Base-by-base conservation (phyloP, 2,329 filamentous ascomycete species). In the Aspergillus hortae region DNA sequence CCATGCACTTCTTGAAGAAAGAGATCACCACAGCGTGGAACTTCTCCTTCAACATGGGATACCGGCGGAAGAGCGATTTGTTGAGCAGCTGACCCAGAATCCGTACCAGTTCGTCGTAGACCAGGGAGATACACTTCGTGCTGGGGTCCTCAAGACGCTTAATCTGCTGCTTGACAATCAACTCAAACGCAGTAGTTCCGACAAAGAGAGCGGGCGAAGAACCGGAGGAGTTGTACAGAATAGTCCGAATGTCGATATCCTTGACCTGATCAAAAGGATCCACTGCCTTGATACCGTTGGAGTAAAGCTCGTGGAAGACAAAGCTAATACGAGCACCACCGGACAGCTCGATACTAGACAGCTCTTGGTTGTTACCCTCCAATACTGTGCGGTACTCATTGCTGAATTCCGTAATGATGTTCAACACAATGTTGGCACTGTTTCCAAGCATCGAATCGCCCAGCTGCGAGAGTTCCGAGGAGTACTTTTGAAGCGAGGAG, bases 1-100 rank as follows among this genome's bases (percentile, higher is more conserved):
- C 91, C 89, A 97, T 96, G 49, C 90, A 87, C 77, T 95, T 96
- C 77, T 97, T 97, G 81, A 96, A 97, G 75, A 99, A 99, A 9
- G 78, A 67, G 62, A 99, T 94, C 46, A 97, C 92, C 12, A 96
- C 92, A 11, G 80, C 80, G 71, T 99, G 92, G 74, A 99, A 89
- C 77, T 95, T 96, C 79, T 99, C 94, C 80, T 97, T 97, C 49
- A 99, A 80, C 57, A 80, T 77, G n/a, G 94, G 94, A 68, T 99
- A 99, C 55, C 94, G 84, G 56, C 92, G 85, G 81, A 95, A 99
- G 45, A 96, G 79, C 62, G 87, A 82, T 80, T 96, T 99, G 72
- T 83, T 82, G 49, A 99, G 83, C 15, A 97, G 82, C 72, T 96
- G 91, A 25, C 88, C 87, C 51, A 99, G 83, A 64, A 99, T 99